Conservation (phyloP, 208 protist genomes). For the Trypanosoma lewisi region DNA sequence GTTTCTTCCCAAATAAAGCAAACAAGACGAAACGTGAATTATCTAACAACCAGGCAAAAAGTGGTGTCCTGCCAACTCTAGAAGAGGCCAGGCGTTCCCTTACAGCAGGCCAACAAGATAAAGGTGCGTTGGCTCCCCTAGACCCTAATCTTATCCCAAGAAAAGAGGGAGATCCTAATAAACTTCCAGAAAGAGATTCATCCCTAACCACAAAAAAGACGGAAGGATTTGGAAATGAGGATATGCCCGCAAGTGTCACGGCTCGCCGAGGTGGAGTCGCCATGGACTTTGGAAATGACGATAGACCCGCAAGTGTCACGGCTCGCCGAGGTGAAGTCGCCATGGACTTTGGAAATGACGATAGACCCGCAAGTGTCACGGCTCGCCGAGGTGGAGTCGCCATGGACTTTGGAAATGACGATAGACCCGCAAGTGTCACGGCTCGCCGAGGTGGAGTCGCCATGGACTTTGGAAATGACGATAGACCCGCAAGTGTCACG, state of each 20-base stretch:
- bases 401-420: conserved; percentile 35
- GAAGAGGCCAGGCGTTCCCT: conserved; percentile 28
- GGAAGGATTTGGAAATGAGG: conserved; percentile 2
- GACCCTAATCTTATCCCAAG: conserved; percentile 21
- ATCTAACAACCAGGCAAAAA: conserved; percentile 2
- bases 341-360: neutral
- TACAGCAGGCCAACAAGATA: neutral
- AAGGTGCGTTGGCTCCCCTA: conserved; percentile 18
- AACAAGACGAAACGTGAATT: neutral
- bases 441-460: conserved; percentile 25
- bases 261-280: conserved; percentile 16
- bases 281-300: conserved; percentile 16
- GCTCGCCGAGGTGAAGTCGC: conserved; percentile 7
- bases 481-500: conserved; percentile 14
- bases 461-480: conserved; percentile 29
- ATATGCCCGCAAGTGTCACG: conserved; percentile 2
- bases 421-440: conserved; percentile 9
- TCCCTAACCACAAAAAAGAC: neutral
- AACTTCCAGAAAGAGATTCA: neutral
- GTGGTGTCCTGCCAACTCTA: conserved; percentile 28
- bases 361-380: conserved; percentile 8
- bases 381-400: conserved; percentile 35
- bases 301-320: conserved; percentile 11
- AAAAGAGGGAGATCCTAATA: neutral
- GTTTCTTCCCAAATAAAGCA: conserved; percentile 39